Evolutionary conservation across 2,329 filamentous ascomycete genomes (phyloP).

Genomic region (Aspergillus ochraceoroseus): DNA sequence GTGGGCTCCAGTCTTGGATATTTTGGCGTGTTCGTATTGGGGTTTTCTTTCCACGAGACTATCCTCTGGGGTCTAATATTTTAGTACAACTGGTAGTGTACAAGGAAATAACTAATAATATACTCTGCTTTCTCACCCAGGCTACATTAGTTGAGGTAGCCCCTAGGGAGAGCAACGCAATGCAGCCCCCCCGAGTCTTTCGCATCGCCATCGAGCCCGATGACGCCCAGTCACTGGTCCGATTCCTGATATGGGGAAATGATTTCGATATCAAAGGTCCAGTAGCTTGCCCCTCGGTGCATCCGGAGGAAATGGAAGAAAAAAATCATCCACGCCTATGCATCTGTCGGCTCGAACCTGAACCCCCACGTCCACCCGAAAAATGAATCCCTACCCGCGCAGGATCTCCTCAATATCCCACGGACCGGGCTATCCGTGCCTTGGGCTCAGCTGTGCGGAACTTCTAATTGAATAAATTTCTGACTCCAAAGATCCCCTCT

Average conservation of each 20-base stretch:
- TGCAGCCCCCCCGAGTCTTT: constrained; percentile 9
- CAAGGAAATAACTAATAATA: too few relatives aligned
- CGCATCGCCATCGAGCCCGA: constrained; percentile 11
- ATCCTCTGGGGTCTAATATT: too few relatives aligned
- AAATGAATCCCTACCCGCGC: constrained; percentile 40
- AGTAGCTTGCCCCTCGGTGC: constrained; percentile 45
- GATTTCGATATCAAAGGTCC: constrained; percentile 47
- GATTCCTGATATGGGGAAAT: constrained; percentile 43
- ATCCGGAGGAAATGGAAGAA: constrained; percentile 45
- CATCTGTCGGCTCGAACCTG: constrained; percentile 45
- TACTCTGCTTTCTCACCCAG: too few relatives aligned
- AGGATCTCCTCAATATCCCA: too few relatives aligned
- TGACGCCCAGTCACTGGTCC: constrained; percentile 8
- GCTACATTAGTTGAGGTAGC: too few relatives aligned
- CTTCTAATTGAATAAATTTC: constrained; percentile 43
- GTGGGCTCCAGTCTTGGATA: too few relatives aligned
- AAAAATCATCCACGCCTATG: constrained; percentile 45
- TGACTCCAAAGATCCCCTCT: constrained; percentile 42
- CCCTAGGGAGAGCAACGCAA: too few relatives aligned
- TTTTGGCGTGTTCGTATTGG: too few relatives aligned
- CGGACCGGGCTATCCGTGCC: too few relatives aligned
- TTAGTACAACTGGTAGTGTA: too few relatives aligned
- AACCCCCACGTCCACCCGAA: constrained; percentile 47
- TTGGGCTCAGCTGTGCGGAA: too few relatives aligned
- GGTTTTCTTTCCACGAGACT: too few relatives aligned